These are phyloP conservation scores for Sorghum bicolor DNA, from an alignment of 176 grass and related monocot species.

Conservation along the genomic window Sorghum_bicolor_NCBIv3 NC_012871.2:65714501-65715000, in stretches of 20 bases:
- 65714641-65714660: background rate
- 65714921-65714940: too few relatives aligned
- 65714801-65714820: too few relatives aligned
- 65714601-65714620: background rate
- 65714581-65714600: background rate
- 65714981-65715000: slow-evolving; percentile 20
- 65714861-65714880: too few relatives aligned
- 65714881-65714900: too few relatives aligned
- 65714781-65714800: too few relatives aligned
- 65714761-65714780: too few relatives aligned
- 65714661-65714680: background rate
- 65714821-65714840: too few relatives aligned
- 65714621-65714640: background rate
- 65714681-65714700: background rate
- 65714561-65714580: slow-evolving; percentile 29
- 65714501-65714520: slow-evolving; percentile 27
- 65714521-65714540: slow-evolving; percentile 11
- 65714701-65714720: background rate
- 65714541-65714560: background rate
- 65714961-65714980: slow-evolving; percentile 25
- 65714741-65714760: slow-evolving; percentile 10
- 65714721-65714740: background rate
- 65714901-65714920: too few relatives aligned
- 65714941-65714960: too few relatives aligned
- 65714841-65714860: too few relatives aligned